Percentiles rank a stretch among this genome's conserved stretches.
Conservation (phyloP, 228 moss, liverwort and hornwort species). For the Sphagnum fallax region DNA sequence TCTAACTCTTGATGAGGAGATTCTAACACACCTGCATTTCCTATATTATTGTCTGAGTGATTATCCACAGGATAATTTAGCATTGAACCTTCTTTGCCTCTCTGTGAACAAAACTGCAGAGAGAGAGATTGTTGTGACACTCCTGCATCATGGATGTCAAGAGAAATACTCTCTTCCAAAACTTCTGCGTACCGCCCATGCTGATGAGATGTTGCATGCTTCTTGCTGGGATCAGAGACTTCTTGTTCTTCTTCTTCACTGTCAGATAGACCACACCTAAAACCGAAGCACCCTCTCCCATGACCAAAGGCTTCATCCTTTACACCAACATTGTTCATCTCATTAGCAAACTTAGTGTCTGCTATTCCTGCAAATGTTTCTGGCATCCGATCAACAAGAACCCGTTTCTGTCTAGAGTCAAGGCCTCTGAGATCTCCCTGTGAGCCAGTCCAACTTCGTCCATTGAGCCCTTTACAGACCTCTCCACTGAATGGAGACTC, state of each 20-base stretch:
- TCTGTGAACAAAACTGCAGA: no score
- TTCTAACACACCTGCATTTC: no score
- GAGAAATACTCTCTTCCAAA: no score
- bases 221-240: no score
- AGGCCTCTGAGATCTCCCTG: not conserved
- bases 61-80: no score
- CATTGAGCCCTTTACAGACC: not conserved
- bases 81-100: no score
- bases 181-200: no score
- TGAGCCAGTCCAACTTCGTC: not conserved
- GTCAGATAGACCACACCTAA: not conserved
- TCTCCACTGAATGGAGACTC: not conserved
- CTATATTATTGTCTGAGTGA: no score
- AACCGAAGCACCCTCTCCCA: not conserved
- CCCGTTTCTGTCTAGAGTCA: not conserved
- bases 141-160: no score
- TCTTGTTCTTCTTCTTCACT: not conserved
- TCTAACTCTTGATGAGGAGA: no score
- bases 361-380: not conserved
- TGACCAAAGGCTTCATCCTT: not conserved
- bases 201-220: no score
- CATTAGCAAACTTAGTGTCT: not conserved
- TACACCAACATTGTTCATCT: not conserved
- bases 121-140: no score
- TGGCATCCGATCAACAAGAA: not conserved